phyloP scores from a whole-genome alignment of 176 grass and related monocot species.

The Areca catechu region DNA sequence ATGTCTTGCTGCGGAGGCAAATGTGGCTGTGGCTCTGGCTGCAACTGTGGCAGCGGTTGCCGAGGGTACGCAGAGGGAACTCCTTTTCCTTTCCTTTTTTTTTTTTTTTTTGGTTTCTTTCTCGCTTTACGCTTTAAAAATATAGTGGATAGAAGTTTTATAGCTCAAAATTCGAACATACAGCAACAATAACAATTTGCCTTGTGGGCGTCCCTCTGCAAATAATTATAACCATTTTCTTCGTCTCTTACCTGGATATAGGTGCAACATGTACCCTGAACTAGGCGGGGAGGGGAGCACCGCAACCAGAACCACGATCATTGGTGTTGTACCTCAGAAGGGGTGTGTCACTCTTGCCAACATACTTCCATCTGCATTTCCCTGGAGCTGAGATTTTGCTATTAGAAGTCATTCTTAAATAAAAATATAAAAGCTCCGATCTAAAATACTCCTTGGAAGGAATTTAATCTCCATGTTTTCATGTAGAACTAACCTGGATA shows the following conservation, averaged over 20 bases:
- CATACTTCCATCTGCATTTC: too few species aligned
- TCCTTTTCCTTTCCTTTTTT: too few species aligned
- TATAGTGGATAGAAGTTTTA: too few species aligned
- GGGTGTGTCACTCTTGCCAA: slow-evolving; percentile 14
- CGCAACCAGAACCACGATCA: slow-evolving; percentile 32
- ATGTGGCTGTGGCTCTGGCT: slow-evolving; percentile 65
- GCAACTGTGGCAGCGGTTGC: slow-evolving; percentile 61
- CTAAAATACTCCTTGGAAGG: background rate
- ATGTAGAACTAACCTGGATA: too few species aligned
- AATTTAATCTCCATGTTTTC: too few species aligned
- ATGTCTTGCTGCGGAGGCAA: slow-evolving; percentile 90
- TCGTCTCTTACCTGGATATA: background rate
- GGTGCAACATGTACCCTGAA: slow-evolving; percentile 67
- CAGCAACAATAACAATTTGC: too few species aligned
- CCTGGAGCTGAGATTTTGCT: background rate
- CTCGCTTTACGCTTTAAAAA: too few species aligned
- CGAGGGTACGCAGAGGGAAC: slow-evolving; percentile 27
- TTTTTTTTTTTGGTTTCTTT: too few species aligned
- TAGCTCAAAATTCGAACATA: too few species aligned
- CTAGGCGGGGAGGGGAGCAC: slow-evolving; percentile 25
- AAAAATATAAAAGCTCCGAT: background rate
- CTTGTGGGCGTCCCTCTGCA: too few species aligned
- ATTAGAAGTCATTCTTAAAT: background rate
- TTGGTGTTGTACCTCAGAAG: slow-evolving; percentile 34
- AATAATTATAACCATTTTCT: too few species aligned